Base-by-base conservation (phyloP, 1,139 yeast genomes). In the Lodderomyces beijingensis region DNA sequence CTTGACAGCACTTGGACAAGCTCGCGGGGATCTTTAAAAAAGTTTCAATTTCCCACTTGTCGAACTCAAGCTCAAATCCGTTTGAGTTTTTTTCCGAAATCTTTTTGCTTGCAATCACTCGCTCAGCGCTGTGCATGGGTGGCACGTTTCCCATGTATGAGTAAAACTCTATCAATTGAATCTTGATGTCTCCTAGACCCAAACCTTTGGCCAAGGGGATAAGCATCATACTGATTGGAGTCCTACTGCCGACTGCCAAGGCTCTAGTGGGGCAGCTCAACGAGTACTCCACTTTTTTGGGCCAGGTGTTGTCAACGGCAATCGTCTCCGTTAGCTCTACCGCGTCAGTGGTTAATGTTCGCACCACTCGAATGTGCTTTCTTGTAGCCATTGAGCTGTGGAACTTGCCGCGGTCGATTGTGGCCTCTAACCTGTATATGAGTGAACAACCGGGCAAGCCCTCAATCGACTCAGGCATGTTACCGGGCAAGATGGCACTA, bases 231-330 rank as follows among this genome's bases (percentile, higher is more conserved):
- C 78, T 72, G 9, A 91, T 70, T 1, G 87, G 84, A 2, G 85
- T 69, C 0, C 76, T 63, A 0, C 95, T 79, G 1, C 98, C 98
- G 27, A 91, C 79, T 0, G 97, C 95, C 23, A 87, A 75, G 0
- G 97, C 96, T 51, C 85, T 81, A 11, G 89, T 70, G 0, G 97
- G 96, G 7, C 86, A 79, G 39, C 85, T 83, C 35, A 91, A 75
- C 2, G 91, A 76, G 56, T 91, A 91, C 49, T 93, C 97, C 30
- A 91, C 86, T 55, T 91, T 91, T 30, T 77, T 66, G 3, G 98
- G 97, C 99, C 99, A 93, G 0, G 91, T 81, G 53, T 91, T 91
- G 51, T 88, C 96, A 15, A 91, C 95, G 0, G 95, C 88, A 44
- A 88, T 85, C 0, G 97, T 87, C 57, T 91, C 97, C 0, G 93